Conservation (phyloP, 768 basidiomycete genomes). For the Russula sp. region DNA sequence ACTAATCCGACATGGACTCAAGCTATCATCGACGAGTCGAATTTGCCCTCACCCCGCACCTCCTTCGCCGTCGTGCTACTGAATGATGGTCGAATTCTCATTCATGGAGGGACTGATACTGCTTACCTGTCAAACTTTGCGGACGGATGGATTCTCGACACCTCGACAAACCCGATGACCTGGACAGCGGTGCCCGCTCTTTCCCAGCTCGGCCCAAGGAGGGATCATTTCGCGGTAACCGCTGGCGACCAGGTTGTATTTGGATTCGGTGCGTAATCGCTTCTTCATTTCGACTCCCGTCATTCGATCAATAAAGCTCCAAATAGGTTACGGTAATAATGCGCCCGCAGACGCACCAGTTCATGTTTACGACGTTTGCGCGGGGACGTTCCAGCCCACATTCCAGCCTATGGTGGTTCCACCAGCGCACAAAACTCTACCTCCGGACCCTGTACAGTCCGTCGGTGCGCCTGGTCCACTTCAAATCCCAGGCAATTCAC, state of each 20-base stretch:
- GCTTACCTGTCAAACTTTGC: slow-evolving; percentile 42
- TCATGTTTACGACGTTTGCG: slow-evolving; percentile 42
- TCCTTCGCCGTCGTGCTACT: slow-evolving; percentile 54
- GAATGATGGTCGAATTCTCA: slow-evolving; percentile 50
- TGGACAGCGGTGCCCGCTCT: slow-evolving; percentile 53
- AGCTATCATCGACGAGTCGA: slow-evolving; percentile 34
- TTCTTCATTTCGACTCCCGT: neutral
- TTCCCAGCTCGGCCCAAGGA: slow-evolving; percentile 53
- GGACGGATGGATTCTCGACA: slow-evolving; percentile 71
- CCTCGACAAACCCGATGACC: slow-evolving; percentile 46
- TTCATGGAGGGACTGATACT: slow-evolving; percentile 75
- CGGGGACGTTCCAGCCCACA: slow-evolving; percentile 35
- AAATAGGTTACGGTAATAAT: slow-evolving; percentile 42
- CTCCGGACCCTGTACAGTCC: slow-evolving; percentile 24
- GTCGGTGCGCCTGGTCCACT: slow-evolving; percentile 18
- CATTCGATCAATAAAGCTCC: neutral
- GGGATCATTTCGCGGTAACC: slow-evolving; percentile 68
- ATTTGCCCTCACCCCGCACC: slow-evolving; percentile 52
- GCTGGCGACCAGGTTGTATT: slow-evolving; percentile 61
- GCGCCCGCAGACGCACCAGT: slow-evolving; percentile 52
- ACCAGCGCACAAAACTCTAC: slow-evolving; percentile 29
- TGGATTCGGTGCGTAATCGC: slow-evolving; percentile 60
- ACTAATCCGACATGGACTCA: slow-evolving; percentile 45
- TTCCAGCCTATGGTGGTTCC: slow-evolving; percentile 34
- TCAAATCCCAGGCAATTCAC: neutral